Conservation (phyloP, 106 monocot genomes). For the Allium cepa region DNA sequence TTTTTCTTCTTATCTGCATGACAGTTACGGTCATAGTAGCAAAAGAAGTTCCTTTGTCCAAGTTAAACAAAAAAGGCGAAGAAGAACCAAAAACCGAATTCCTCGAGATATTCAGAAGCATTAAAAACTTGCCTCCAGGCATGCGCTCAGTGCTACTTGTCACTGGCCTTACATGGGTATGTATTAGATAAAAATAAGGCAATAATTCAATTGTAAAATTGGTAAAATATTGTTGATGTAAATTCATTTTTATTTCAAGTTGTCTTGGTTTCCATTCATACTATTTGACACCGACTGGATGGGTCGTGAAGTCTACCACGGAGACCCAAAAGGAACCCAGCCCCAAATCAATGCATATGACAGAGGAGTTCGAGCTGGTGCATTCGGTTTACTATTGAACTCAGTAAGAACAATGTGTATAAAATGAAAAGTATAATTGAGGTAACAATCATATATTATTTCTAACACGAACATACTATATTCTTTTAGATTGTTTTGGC, state of each 20-base stretch:
- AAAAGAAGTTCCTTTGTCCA: slow-evolving; percentile 30
- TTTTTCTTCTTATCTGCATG: slow-evolving; percentile 34
- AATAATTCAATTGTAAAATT: not conserved
- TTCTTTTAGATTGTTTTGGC: slow-evolving; percentile 58
- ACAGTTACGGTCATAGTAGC: slow-evolving; percentile 44
- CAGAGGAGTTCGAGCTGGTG: slow-evolving; percentile 73
- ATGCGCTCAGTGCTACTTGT: slow-evolving; percentile 54
- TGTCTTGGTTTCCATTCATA: slow-evolving; percentile 95
- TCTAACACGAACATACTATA: not conserved
- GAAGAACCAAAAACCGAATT: slow-evolving; percentile 7
- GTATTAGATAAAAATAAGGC: not conserved
- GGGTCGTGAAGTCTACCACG: slow-evolving; percentile 97
- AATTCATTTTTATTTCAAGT: slow-evolving; percentile 19
- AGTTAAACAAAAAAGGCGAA: not conserved
- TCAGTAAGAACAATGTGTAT: slow-evolving; percentile 36
- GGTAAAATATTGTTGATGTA: not conserved
- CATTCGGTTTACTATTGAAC: slow-evolving; percentile 84
- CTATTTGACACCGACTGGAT: slow-evolving; percentile 98
- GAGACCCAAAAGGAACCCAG: slow-evolving; percentile 52
- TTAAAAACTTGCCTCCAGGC: slow-evolving; percentile 62
- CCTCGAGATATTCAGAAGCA: slow-evolving; percentile 21
- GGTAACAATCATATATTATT: not conserved
- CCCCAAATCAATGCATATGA: slow-evolving; percentile 45
- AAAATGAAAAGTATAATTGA: not conserved
- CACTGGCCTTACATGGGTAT: slow-evolving; percentile 63